Evolutionary conservation across 1,284 basidiomycete species (phyloP).

Genomic region (Ganoderma lingzhi): DNA sequence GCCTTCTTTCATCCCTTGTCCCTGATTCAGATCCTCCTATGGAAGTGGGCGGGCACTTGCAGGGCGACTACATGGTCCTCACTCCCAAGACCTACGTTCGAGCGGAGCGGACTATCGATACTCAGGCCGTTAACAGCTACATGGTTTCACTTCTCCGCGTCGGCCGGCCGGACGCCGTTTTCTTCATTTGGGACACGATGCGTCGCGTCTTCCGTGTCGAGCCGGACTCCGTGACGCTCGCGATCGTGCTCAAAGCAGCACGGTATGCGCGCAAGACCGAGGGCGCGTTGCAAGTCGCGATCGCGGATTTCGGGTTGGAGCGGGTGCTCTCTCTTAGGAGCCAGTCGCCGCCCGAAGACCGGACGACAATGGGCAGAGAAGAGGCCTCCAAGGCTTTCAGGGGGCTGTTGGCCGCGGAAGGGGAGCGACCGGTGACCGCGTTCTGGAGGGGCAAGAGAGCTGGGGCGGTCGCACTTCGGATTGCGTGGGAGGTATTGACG

Average conservation of each 20-base stretch:
- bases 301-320: constrained; percentile 42
- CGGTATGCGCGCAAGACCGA: constrained; percentile 59
- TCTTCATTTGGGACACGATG: constrained; percentile 69
- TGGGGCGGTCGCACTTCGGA: constrained; percentile 51
- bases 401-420: constrained; percentile 36
- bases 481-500: constrained; percentile 60
- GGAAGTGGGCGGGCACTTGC: not conserved
- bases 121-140: constrained; percentile 59
- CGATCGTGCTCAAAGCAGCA: constrained; percentile 66
- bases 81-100: not conserved
- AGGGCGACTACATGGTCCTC: not conserved
- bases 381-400: constrained; percentile 38
- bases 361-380: constrained; percentile 1
- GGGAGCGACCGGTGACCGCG: constrained; percentile 38
- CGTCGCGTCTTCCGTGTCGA: constrained; percentile 57
- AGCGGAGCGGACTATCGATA: constrained; percentile 32
- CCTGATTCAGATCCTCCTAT: not conserved
- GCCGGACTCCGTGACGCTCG: constrained; percentile 63
- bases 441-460: constrained; percentile 60
- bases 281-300: constrained; percentile 54
- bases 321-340: constrained; percentile 16
- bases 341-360: not conserved
- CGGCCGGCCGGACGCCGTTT: constrained; percentile 65
- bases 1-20: constrained; percentile 48
- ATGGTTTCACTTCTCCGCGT: constrained; percentile 58